Base-by-base conservation (phyloP, 805 yeast species). In the Middelhovenomyces tepae region DNA sequence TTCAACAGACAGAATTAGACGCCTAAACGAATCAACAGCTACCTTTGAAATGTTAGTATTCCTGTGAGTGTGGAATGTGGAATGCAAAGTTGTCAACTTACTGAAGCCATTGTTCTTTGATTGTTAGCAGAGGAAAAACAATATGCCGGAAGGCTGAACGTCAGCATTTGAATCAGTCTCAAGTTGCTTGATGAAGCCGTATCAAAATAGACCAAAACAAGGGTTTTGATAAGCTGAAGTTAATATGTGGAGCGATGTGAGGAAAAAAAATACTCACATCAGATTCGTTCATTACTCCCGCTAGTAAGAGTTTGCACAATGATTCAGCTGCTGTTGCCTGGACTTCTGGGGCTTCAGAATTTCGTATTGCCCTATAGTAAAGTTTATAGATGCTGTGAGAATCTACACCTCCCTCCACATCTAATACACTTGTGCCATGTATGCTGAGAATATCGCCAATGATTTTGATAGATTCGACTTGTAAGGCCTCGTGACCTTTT, bases 261-360 rank as follows among this genome's bases (percentile, higher is more conserved):
- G 13, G 87, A 45, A 81, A 70, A n/a, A n/a, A n/a, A n/a, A n/a
- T n/a, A n/a, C n/a, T n/a, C 23, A 85, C 57, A 36, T 78, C 83
- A 37, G 72, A 77, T 48, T 80, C 86, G 5, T 65, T 69, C 36
- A 86, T 66, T 14, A 82, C 69, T 43, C 81, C 93, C 10, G 89
- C 80, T 34, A 91, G 62, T 45, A 78, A 74, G 32, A 89, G 60
- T 58, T 89, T 87, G 48, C 87, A 82, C 16, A 87, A 60, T 0
- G 94, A 93, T 48, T 84, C 94, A 0, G 89, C 94, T 7, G 89
- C 80, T 1, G 75, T 65, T 0, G 89, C 76, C 52, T 84, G 95
- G 13, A 85, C 66, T 17, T 68, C 70, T 1, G 82, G 82, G 44
- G 71, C 60, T 4, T 68, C 69, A 7, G 40, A 44, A 15, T 43